Conservation (phyloP, 2,329 filamentous ascomycete genomes). For the Fusarium albidum region DNA sequence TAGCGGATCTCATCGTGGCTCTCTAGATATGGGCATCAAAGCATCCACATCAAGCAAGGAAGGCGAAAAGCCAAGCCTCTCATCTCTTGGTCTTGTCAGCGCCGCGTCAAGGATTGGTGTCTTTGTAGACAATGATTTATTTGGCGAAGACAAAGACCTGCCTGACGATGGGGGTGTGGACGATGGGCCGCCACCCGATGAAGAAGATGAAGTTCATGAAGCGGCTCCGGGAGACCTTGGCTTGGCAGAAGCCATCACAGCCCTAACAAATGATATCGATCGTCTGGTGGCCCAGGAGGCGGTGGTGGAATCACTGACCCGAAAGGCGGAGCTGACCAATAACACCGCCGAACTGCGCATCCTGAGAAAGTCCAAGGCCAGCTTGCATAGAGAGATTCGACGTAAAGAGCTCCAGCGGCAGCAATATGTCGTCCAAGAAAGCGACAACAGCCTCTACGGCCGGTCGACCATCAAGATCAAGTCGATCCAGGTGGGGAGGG, state of each 20-base stretch:
- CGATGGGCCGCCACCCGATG: conserved; percentile 62
- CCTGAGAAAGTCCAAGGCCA: conserved; percentile 90
- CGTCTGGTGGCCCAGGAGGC: conserved; percentile 86
- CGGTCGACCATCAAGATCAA: conserved; percentile 90
- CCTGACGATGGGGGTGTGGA: conserved; percentile 84
- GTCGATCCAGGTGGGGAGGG: conserved; percentile 88
- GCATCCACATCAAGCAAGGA: conserved; percentile 51
- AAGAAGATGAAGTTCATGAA: conserved; percentile 87
- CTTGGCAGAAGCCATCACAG: conserved; percentile 89
- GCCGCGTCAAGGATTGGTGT: conserved; percentile 88
- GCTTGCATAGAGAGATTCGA: conserved; percentile 88
- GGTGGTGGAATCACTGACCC: conserved; percentile 88
- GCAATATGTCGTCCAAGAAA: conserved; percentile 97
- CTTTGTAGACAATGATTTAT: conserved; percentile 92
- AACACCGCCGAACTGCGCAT: conserved; percentile 94
- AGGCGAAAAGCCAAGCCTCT: conserved; percentile 80
- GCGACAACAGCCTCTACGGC: conserved; percentile 95
- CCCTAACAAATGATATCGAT: conserved; percentile 89
- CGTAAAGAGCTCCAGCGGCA: conserved; percentile 95
- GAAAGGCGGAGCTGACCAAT: conserved; percentile 96
- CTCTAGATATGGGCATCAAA: conserved; percentile 60
- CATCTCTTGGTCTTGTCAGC: conserved; percentile 90
- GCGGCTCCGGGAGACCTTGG: conserved; percentile 95
- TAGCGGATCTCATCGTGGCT: conserved; percentile 68
- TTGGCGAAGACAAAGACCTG: conserved; percentile 83